A percentile compares a stretch with the other conserved stretches of the same genome.
These are phyloP conservation scores for Orbilia blumenaviensis DNA, from an alignment of 2,329 filamentous ascomycete species.

Conservation along the genomic window DNA sequence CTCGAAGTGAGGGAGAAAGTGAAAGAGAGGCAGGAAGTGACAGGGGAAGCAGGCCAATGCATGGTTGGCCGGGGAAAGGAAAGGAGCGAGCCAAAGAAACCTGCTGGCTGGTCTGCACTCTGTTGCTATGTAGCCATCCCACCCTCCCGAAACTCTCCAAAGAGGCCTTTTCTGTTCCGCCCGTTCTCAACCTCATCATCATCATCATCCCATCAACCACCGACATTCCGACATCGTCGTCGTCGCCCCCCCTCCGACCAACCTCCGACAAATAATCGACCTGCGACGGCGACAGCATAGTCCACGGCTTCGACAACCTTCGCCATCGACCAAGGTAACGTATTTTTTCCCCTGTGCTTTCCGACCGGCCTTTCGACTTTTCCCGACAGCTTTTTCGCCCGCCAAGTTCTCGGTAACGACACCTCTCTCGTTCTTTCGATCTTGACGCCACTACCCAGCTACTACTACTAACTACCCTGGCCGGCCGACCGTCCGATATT, in stretches of 20 bases:
- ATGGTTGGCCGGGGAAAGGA: neutral
- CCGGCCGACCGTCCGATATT: conserved; percentile 24
- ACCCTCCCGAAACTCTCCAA: conserved; percentile 14
- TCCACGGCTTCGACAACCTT: neutral
- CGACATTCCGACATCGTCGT: conserved; percentile 2
- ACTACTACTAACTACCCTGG: conserved; percentile 5
- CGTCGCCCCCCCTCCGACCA: conserved; percentile 19
- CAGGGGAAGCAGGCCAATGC: conserved; percentile 9
- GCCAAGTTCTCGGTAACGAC: conserved; percentile 48
- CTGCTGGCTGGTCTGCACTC: conserved; percentile 27
- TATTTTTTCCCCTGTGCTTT: conserved; percentile 35
- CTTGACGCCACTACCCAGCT: conserved; percentile 19
- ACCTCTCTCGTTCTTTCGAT: conserved; percentile 39
- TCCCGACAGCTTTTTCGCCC: conserved; percentile 24
- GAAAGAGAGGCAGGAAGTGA: neutral
- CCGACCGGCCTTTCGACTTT: conserved; percentile 40
- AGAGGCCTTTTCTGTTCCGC: neutral
- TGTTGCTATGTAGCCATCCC: conserved; percentile 31
- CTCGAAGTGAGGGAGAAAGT: conserved; percentile 13
- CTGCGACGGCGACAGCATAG: conserved; percentile 29
- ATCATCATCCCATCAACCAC: conserved; percentile 19
- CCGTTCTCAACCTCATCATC: conserved; percentile 38
- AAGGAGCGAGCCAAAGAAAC: conserved; percentile 4
- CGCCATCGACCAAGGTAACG: conserved; percentile 42
- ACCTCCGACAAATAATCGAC: conserved; percentile 8